Base-by-base conservation (phyloP, 1,139 yeast species). In the Starmera stellimalicola region DNA sequence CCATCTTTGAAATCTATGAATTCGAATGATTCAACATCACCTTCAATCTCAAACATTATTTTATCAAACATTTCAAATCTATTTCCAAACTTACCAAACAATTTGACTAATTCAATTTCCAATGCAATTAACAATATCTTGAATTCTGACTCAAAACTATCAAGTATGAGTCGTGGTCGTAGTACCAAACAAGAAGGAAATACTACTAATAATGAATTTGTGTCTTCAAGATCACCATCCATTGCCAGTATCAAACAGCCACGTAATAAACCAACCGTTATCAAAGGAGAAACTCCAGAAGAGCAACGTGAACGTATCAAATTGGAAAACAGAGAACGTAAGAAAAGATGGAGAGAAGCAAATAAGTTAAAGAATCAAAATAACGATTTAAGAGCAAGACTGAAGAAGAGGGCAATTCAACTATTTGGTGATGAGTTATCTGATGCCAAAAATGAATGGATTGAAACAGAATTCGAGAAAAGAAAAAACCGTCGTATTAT, bases 331-430 rank as follows among this genome's bases (percentile, higher is more conserved):
- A 67, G 95, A 33, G 91, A 82, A 41, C 68, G 97, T 26, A 91
- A 91, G 60, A 79, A 87, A 60, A 73, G 76, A 45, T 91, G 97
- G 97, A 72, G 97, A 51, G 91, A 77, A 41, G 78, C 75, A 25
- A 87, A 88, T 52, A 70, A 73, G 12, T 81, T 80, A 41, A 68
- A 93, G 42, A 88, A 88, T 53, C 79, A 84, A 58, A 95, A 85
- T 52, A 81, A 83, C 47, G 97, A 88, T 52, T 60, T 88, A 38
- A 68, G 94, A 34, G 73, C 83, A 2, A 64, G 97, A 35, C 80
- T 91, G 18, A 67, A 72, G 40, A 78, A 77, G 44, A 64, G 91
- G 30, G 96, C 97, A 0, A 63, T 63, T 29, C 57, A 60, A 15
- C 60, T 80, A 43, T 87, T 75, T 58, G 94, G 95, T 1, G 63